phyloP scores from a whole-genome alignment of 78 protist species.

The Tieghemostelium lacteum region DNA sequence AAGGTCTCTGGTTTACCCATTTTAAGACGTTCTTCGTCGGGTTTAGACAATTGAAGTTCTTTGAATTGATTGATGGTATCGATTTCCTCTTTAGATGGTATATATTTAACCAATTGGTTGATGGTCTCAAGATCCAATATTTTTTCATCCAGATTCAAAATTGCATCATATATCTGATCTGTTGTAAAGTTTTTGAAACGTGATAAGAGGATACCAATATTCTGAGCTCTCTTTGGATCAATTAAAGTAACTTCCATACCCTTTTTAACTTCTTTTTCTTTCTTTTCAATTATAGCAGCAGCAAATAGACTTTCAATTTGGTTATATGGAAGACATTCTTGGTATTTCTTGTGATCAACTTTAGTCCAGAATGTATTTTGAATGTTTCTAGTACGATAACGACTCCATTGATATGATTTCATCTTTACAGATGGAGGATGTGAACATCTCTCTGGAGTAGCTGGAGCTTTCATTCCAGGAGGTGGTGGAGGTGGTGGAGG shows the following conservation, averaged over 20 bases:
- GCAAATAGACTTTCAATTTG: slow-evolving; percentile 69
- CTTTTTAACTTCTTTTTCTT: slow-evolving; percentile 61
- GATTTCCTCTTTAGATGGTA: slow-evolving; percentile 71
- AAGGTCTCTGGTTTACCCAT: slow-evolving; percentile 55
- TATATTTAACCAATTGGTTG: slow-evolving; percentile 54
- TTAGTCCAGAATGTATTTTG: slow-evolving; percentile 59
- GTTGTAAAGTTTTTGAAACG: slow-evolving; percentile 12
- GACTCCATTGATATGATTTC: slow-evolving; percentile 59
- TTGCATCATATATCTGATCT: slow-evolving; percentile 42
- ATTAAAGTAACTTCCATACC: slow-evolving; percentile 56
- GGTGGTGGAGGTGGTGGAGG: slow-evolving; percentile 78
- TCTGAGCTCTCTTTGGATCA: slow-evolving; percentile 82
- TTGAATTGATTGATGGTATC: slow-evolving; percentile 59
- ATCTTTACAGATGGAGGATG: slow-evolving; percentile 37
- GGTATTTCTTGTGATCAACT: slow-evolving; percentile 25
- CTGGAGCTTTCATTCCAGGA: slow-evolving; percentile 50
- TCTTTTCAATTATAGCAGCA: slow-evolving; percentile 75
- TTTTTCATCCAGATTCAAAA: slow-evolving; percentile 48
- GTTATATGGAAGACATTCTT: slow-evolving; percentile 35
- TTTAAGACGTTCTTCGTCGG: slow-evolving; percentile 21
- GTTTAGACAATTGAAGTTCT: background rate
- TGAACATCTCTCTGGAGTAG: slow-evolving; percentile 57
- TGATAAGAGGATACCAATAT: slow-evolving; percentile 62
- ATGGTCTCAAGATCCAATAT: slow-evolving; percentile 56
- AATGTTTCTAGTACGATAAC: slow-evolving; percentile 63